Base-by-base conservation (phyloP, 768 basidiomycete species). In the Lactarius sanguifluus region DNA sequence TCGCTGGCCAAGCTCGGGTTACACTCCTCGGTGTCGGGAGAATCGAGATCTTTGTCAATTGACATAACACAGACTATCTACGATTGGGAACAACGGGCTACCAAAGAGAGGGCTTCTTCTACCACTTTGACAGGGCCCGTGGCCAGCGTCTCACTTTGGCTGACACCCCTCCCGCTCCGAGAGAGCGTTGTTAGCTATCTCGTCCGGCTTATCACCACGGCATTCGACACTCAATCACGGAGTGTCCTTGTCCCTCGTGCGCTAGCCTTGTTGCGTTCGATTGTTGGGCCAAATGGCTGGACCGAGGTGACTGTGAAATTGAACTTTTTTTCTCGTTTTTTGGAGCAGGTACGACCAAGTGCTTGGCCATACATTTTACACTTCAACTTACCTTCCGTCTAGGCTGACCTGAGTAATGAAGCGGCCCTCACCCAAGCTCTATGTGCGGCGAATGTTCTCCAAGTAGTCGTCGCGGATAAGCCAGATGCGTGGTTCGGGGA, bases 111-210 rank as follows among this genome's bases (percentile, higher is more conserved):
- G 7, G 61, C 63, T 28, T 61, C 73, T 40, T 60, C 66, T 5
- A 20, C 34, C 23, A 59, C 45, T 12, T 38, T 57, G 36, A 38
- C 61, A 13, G 58, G 66, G 20, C 52, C 50, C 16, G 70, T 47
- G 9, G 13, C 68, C 2, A n/a, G 59, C 18, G 52, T 61, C 18
- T 25, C 62, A 3, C 55, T 62, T 2, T 96, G 94, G 92, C 76
- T 84, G 25, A 92, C 91, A 0, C 93, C 96, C 2, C 78, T 91
- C 34, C 81, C 83, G 25, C 87, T 93, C 64, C 85, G 93, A 34
- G 96, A 98, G 77, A 89, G 89, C 66, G 91, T 97, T 79, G 90
- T 98, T 69, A 95, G 94, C 79, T 97, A 95, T 77, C 84, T 99
- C 40, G 88, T 99, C n/a, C 89, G 96, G 57, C 82, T 98, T 56